phyloP scores from a whole-genome alignment of 805 yeast genomes.

The Wickerhamomyces strasburgensis region DNA sequence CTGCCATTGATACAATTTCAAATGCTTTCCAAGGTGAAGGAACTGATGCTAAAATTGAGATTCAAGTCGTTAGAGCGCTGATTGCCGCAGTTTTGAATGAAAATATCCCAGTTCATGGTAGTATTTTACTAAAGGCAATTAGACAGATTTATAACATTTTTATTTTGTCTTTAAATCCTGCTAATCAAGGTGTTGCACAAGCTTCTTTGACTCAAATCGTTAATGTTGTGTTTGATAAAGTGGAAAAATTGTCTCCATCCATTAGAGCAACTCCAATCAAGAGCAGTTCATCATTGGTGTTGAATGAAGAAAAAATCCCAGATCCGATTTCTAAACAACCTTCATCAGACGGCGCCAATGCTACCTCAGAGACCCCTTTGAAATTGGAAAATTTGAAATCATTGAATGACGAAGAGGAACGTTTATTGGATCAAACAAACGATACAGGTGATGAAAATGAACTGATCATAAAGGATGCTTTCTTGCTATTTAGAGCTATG shows the following conservation, averaged over 20 bases:
- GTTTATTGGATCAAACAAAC: constrained; percentile 44
- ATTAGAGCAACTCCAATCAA: constrained; percentile 14
- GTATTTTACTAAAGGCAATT: constrained; percentile 80
- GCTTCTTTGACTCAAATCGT: constrained; percentile 91
- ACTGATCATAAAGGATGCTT: constrained; percentile 80
- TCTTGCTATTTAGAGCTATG: constrained; percentile 89
- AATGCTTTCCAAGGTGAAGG: constrained; percentile 89
- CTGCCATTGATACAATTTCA: constrained; percentile 78
- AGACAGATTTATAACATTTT: constrained; percentile 92
- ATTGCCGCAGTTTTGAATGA: constrained; percentile 84
- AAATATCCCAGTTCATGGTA: constrained; percentile 82
- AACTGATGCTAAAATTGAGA: constrained; percentile 81
- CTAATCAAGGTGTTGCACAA: constrained; percentile 92
- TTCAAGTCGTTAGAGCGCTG: constrained; percentile 89
- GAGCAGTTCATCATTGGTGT: constrained; percentile 22
- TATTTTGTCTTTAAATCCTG: constrained; percentile 71
- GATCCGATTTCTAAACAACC: constrained; percentile 4
- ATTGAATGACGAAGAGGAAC: constrained; percentile 51
- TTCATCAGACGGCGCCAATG: not conserved
- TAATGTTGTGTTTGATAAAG: constrained; percentile 76
- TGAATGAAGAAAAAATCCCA: constrained; percentile 22
- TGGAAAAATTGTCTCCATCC: constrained; percentile 32
- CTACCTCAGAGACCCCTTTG: constrained; percentile 31
- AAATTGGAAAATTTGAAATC: constrained; percentile 60
- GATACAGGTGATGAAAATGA: constrained; percentile 54